phyloP scores from a whole-genome alignment of 75 land plant species.

The Selaginella moellendorffii region DNA sequence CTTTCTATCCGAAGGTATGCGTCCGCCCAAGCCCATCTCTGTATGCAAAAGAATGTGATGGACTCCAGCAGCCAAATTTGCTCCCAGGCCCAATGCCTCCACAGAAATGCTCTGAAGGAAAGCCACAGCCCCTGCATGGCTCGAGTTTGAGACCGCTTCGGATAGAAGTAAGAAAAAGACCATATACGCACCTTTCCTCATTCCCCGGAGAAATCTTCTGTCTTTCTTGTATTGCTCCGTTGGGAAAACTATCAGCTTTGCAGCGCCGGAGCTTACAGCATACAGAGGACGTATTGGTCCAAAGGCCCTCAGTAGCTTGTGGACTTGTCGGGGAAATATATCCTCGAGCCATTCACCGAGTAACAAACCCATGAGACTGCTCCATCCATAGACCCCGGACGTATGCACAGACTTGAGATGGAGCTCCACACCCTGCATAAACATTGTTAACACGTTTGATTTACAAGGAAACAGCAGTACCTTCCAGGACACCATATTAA shows the following conservation, averaged over 20 bases:
- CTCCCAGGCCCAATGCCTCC: constrained; percentile 75
- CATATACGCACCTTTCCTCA: constrained; percentile 51
- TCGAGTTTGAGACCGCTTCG: neutral
- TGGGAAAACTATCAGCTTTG: constrained; percentile 79
- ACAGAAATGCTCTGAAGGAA: constrained; percentile 72
- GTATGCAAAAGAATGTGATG: constrained; percentile 66
- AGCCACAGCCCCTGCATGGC: constrained; percentile 46
- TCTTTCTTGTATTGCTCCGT: constrained; percentile 72
- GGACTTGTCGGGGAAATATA: constrained; percentile 50
- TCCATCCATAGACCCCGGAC: constrained; percentile 78
- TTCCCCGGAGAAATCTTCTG: constrained; percentile 53
- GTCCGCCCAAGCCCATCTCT: constrained; percentile 41
- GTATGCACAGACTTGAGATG: constrained; percentile 65
- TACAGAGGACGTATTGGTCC: constrained; percentile 58
- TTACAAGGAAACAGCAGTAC: constrained; percentile 26
- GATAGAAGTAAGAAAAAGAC: neutral
- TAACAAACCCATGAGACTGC: constrained; percentile 52
- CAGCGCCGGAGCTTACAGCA: constrained; percentile 77
- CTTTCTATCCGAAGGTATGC: constrained; percentile 12
- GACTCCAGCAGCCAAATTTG: constrained; percentile 85
- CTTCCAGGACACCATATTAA: constrained; percentile 90
- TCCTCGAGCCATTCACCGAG: constrained; percentile 93
- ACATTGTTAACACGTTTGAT: neutral
- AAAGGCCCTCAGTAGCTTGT: constrained; percentile 62
- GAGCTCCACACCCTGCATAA: constrained; percentile 67